phyloP scores from a whole-genome alignment of 1,139 yeast species.

The Magnusiomyces tetraspermus region DNA sequence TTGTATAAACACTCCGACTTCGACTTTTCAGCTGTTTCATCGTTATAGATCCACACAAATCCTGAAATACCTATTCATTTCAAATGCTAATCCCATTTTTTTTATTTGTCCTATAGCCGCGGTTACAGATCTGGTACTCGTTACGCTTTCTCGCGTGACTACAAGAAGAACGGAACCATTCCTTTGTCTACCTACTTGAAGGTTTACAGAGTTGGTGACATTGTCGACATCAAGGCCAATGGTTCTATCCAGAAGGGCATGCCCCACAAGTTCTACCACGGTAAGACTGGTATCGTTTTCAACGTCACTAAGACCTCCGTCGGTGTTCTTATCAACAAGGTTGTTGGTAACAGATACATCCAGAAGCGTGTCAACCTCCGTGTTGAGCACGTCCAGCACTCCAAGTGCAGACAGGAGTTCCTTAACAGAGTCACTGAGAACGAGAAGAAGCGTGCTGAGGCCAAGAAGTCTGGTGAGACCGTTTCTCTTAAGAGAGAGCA shows the following conservation, averaged over 20 bases:
- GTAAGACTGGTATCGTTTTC: conserved; percentile 98
- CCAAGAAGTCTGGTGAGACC: conserved; percentile 88
- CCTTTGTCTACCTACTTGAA: conserved; percentile 95
- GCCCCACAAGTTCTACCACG: conserved; percentile 99
- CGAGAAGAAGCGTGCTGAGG: conserved; percentile 89
- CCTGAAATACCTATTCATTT: too few relatives aligned
- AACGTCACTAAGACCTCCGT: conserved; percentile 97
- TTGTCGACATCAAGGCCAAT: conserved; percentile 98
- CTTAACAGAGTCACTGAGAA: conserved; percentile 95
- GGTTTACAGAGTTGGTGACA: conserved; percentile 97
- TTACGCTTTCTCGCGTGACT: conserved; percentile 99
- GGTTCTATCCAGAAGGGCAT: conserved; percentile 99
- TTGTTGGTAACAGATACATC: conserved; percentile 97
- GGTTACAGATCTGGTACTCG: conserved; percentile 99
- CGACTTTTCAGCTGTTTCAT: too few relatives aligned
- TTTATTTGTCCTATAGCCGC: conserved; percentile 45
- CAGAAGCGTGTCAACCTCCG: conserved; percentile 98
- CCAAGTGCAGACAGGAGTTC: conserved; percentile 99
- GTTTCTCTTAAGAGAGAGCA: conserved; percentile 97
- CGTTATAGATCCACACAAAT: too few relatives aligned
- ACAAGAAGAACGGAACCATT: conserved; percentile 94
- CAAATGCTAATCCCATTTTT: background rate
- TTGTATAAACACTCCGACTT: too few relatives aligned
- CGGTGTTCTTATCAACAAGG: conserved; percentile 96
- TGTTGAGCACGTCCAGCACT: conserved; percentile 98